These are phyloP conservation scores for Auricularia sp. DNA, from an alignment of 768 basidiomycete species.

Conservation along the genomic window DNA sequence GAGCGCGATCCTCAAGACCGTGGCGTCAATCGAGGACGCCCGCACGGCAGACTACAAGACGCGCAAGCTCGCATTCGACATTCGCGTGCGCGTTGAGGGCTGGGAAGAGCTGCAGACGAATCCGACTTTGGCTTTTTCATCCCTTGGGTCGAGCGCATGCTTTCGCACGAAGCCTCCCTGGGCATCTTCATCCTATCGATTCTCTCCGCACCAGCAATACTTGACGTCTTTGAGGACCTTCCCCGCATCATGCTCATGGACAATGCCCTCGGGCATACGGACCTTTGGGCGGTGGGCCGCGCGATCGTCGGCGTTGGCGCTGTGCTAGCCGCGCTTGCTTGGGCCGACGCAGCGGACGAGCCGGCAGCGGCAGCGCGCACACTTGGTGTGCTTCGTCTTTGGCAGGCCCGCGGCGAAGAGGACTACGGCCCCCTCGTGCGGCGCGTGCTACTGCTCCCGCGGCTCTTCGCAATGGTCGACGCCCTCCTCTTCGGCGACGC, in stretches of 20 bases:
- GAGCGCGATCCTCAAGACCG: not conserved
- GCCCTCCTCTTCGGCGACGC: conserved; percentile 54
- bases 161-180: conserved; percentile 6
- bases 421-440: conserved; percentile 49
- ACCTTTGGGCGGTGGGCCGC: conserved; percentile 30
- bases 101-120: not conserved
- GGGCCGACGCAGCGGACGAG: conserved; percentile 68
- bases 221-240: not conserved
- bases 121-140: not conserved
- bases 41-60: too few relatives aligned
- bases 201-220: not conserved
- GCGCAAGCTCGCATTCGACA: not conserved
- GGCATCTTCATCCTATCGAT: conserved; percentile 6
- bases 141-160: not conserved
- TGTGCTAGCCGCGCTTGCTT: conserved; percentile 63
- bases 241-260: not conserved
- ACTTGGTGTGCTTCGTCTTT: conserved; percentile 50
- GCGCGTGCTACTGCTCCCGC: conserved; percentile 58
- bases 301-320: conserved; percentile 58
- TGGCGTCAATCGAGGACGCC: not conserved
- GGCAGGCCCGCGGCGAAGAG: conserved; percentile 34
- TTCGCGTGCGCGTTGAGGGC: not conserved
- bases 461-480: conserved; percentile 60
- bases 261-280: conserved; percentile 1
- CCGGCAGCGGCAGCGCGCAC: conserved; percentile 53